Evolutionary conservation across 108 stramenopile species (phyloP).

Genomic region (Nannochloropsis gaditana): DNA sequence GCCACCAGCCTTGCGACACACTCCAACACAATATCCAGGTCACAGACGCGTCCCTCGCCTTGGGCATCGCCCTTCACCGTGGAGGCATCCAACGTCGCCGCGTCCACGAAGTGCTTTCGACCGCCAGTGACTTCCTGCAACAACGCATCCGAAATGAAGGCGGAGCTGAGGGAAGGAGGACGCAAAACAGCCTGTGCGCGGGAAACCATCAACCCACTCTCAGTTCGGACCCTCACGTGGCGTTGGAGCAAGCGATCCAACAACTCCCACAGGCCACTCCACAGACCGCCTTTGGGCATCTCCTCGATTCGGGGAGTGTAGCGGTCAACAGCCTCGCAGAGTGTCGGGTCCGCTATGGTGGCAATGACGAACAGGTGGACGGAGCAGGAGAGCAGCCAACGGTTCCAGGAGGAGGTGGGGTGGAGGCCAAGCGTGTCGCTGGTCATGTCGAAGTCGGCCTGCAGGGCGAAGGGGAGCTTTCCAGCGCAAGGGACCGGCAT

Average conservation of each 20-base stretch:
- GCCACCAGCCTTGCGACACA: constrained; percentile 10
- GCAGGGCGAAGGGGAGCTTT: not conserved
- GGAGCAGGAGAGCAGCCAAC: not conserved
- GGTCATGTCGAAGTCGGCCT: not conserved
- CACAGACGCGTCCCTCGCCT: not conserved
- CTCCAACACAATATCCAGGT: not conserved
- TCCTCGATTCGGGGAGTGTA: not conserved
- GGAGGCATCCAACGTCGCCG: not conserved
- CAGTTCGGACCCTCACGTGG: not conserved
- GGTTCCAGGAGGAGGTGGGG: not conserved
- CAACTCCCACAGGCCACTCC: not conserved
- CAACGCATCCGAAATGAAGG: not conserved
- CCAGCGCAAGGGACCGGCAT: not conserved
- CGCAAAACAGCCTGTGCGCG: not conserved
- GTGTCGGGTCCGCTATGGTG: not conserved
- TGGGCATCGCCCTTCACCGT: not conserved
- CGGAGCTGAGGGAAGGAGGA: not conserved
- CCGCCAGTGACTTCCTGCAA: not conserved
- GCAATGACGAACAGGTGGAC: not conserved
- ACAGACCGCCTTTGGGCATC: not conserved
- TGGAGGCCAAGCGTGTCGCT: constrained; percentile 3
- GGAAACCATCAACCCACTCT: not conserved
- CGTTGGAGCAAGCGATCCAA: not conserved
- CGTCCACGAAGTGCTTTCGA: not conserved
- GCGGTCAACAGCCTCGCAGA: not conserved